Base-by-base conservation (phyloP, 441 rosid genomes). In the Pelargonium australe region DNA sequence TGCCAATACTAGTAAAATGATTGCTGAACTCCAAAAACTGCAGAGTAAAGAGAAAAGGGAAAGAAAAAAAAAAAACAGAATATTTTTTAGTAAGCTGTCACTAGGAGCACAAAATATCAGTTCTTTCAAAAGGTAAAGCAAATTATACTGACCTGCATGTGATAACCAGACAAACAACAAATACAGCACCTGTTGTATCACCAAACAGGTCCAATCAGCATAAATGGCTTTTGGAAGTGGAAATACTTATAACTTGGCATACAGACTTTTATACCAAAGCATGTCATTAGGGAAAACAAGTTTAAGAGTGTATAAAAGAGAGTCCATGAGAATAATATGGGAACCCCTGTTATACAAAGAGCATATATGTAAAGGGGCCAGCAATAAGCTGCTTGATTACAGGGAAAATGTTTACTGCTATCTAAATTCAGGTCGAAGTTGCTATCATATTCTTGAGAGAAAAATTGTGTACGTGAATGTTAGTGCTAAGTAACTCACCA, bases 21-120 rank as follows among this genome's bases (percentile, higher is more conserved):
- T 95, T 14, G 87, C 91, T 1, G 99, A 95, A 79, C 88, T 89
- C 96, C 98, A 89, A 28, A 95, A 82, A 77, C 99, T 95, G 80
- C 79, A 78, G 70, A 70, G 72, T 11, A 57, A 73, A 51, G 9
- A 67, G 65, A 64, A 73, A 67, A 73, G 17, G 66, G 17, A 12
- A 62, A 73, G 7, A 45, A 60, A 71, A 17, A 19, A 20, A 25
- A 37, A 67, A 62, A 73, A 31, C 49, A 57, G 25, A 20, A 23
- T 16, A 23, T 77, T 45, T 57, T 66, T 19, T 5, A 7, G 10
- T 16, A 5, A 34, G n/a, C 11, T 5, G 25, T 61, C 64, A 3
- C 41, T 71, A 51, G 61, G 61, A 68, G 66, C 16, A 69, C 57
- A 55, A 5, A 14, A 41, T 62, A 25, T 61, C 53, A 68, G 40